phyloP scores from a whole-genome alignment of 768 basidiomycete species.

The Tylopilus balloui region DNA sequence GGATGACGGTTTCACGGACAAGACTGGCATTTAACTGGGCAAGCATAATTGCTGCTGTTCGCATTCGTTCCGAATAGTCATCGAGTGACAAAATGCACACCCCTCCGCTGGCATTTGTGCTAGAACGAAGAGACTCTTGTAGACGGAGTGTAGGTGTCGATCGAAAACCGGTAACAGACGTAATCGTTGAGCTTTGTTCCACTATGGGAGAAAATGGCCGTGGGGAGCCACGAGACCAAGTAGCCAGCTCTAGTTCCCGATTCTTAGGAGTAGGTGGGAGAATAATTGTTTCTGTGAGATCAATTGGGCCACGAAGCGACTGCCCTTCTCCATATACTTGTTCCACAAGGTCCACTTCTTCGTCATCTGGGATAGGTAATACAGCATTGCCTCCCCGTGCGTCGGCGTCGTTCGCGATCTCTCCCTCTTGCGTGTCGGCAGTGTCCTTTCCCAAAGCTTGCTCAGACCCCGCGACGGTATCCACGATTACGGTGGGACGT shows the following conservation, averaged over 20 bases:
- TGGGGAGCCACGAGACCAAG: slow-evolving; percentile 64
- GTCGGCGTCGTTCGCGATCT: slow-evolving; percentile 3
- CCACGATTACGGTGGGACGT: slow-evolving; percentile 16
- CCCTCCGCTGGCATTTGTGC: neutral
- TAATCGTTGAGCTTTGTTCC: slow-evolving; percentile 33
- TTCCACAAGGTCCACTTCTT: slow-evolving; percentile 96
- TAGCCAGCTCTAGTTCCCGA: slow-evolving; percentile 78
- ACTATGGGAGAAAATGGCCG: slow-evolving; percentile 45
- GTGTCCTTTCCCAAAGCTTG: slow-evolving; percentile 30
- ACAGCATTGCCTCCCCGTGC: slow-evolving; percentile 20
- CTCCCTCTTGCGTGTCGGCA: slow-evolving; percentile 23
- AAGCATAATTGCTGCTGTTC: slow-evolving; percentile 97
- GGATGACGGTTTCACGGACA: slow-evolving; percentile 47
- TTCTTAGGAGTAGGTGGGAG: slow-evolving; percentile 82
- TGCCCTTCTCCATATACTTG: slow-evolving; percentile 84
- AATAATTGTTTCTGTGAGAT: slow-evolving; percentile 81
- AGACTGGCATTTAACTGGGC: slow-evolving; percentile 88
- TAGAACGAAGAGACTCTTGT: slow-evolving; percentile 5
- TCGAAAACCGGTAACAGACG: slow-evolving; percentile 10
- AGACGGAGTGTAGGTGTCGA: slow-evolving; percentile 1
- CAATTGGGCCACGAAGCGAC: slow-evolving; percentile 66
- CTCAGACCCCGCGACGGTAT: slow-evolving; percentile 28
- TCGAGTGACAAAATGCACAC: slow-evolving; percentile 68
- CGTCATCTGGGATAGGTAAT: slow-evolving; percentile 45
- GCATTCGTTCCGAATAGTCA: slow-evolving; percentile 98